Base-by-base conservation (phyloP, 2,329 filamentous ascomycete species). In the Alternaria consortialis region DNA sequence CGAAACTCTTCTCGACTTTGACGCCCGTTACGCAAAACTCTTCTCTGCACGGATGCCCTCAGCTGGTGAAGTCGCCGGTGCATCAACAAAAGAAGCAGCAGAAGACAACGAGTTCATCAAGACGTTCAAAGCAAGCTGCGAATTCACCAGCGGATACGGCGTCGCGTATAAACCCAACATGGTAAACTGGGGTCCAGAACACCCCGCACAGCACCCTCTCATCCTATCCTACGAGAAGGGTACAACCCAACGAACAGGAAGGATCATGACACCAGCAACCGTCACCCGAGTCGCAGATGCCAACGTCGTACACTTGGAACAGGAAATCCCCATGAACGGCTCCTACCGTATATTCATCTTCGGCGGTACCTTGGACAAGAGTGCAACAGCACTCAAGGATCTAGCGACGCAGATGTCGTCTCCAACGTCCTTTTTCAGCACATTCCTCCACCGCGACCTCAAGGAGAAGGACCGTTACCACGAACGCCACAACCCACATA, bases 111-210 rank as follows among this genome's bases (percentile, higher is more conserved):
- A 91, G 11, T 97, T 97, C 76, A 88, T 97, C 75, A 90, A 90
- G 81, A 93, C 90, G 0, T 97, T 97, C 84, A 97, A 97, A 78
- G 91, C 92, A 58, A 88, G 89, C 31, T 97, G 93, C 83, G 93
- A 95, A 74, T 97, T 97, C 79, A 97, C 93, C 11, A 93, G 91
- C 66, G 94, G 94, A 59, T 97, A 97, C 76, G 94, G 94, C 62
- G 93, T 97, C 23, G 90, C 89, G 31, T 97, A 97, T 82, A 86
- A 89, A 66, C 85, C 91, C 55, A 97, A 97, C 79, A 80, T 86
- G 31, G 85, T 97, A 79, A 97, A 97, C 81, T 97, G 93, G 92
- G 91, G 90, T 9, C 78, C 87, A 0, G 82, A 82, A 4, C 93
- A 97, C 79, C 84, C 88, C 1, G 91, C 90, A 13, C 84, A 90